These are phyloP conservation scores for Penicillium digitatum DNA, from an alignment of 2,329 filamentous ascomycete species.

Conservation along the genomic window DNA sequence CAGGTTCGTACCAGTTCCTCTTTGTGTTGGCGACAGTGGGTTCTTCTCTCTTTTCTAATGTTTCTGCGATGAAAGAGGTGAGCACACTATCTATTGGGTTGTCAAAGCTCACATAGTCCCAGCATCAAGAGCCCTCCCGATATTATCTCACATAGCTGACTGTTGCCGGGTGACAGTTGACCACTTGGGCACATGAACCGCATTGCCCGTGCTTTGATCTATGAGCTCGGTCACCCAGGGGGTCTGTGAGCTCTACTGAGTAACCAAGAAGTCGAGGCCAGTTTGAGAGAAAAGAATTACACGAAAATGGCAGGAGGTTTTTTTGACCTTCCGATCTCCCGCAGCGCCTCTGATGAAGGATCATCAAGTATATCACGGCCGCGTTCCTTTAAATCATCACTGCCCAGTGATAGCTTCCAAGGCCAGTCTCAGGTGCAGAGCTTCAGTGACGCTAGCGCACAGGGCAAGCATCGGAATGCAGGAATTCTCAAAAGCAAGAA, in stretches of 20 bases:
- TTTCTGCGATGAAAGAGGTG: background rate
- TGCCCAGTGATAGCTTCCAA: slow-evolving; percentile 24
- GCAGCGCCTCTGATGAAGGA: slow-evolving; percentile 3
- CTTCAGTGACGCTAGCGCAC: slow-evolving; percentile 25
- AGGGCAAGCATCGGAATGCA: slow-evolving; percentile 37
- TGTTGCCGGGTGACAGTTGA: slow-evolving; percentile 21
- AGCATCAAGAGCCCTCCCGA: background rate
- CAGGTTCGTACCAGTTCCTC: background rate
- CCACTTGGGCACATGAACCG: slow-evolving; percentile 5
- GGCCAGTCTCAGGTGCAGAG: slow-evolving; percentile 13
- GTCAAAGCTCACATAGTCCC: background rate
- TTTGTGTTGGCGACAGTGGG: background rate
- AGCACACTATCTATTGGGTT: background rate
- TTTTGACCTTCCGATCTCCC: slow-evolving; percentile 32
- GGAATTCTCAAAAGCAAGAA: slow-evolving; percentile 36
- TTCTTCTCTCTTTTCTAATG: background rate
- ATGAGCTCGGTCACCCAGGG: slow-evolving; percentile 1
- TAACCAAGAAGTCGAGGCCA: slow-evolving; percentile 3
- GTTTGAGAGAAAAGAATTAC: slow-evolving; percentile 5
- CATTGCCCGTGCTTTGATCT: background rate
- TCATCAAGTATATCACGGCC: slow-evolving; percentile 23
- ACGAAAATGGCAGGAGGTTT: slow-evolving; percentile 34
- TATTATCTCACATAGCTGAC: slow-evolving; percentile 23
- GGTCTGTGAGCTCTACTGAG: slow-evolving; percentile 6
- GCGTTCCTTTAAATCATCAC: slow-evolving; percentile 24